Percentiles rank a stretch among this genome's conserved stretches.
phyloP scores from a whole-genome alignment of 2,329 filamentous ascomycete genomes.

The Fusarium udum region DNA sequence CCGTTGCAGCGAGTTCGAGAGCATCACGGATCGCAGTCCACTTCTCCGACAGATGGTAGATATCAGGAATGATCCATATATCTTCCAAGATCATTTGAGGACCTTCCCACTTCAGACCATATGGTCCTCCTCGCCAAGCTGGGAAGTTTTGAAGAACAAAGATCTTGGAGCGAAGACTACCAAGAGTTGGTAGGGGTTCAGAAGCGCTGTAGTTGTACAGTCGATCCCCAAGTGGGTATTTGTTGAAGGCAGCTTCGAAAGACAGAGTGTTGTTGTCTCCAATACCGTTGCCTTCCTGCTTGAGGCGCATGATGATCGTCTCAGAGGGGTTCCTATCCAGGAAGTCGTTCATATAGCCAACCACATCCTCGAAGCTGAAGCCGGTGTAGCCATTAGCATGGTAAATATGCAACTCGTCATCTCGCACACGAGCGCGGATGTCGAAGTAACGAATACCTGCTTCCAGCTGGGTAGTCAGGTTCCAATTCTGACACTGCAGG shows the following conservation, averaged over 20 bases:
- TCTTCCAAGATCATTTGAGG: constrained; percentile 58
- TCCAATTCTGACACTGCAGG: constrained; percentile 60
- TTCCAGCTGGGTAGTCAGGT: constrained; percentile 55
- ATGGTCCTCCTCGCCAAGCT: constrained; percentile 42
- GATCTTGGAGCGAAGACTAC: constrained; percentile 56
- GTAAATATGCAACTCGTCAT: constrained; percentile 57
- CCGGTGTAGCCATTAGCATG: constrained; percentile 58
- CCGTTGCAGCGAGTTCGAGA: constrained; percentile 50
- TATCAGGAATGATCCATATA: constrained; percentile 55
- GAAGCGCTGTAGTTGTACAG: constrained; percentile 48
- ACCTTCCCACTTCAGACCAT: constrained; percentile 58
- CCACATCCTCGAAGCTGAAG: constrained; percentile 55
- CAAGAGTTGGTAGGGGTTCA: constrained; percentile 54
- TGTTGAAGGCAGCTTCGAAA: constrained; percentile 58
- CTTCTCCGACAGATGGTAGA: constrained; percentile 56
- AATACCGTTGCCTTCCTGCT: constrained; percentile 56
- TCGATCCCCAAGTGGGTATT: constrained; percentile 51
- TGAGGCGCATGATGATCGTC: constrained; percentile 60
- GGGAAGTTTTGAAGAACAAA: constrained; percentile 60
- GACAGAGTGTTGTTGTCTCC: constrained; percentile 47
- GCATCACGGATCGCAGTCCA: constrained; percentile 56
- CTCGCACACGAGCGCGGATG: constrained; percentile 56
- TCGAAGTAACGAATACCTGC: constrained; percentile 62
- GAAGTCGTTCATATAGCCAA: constrained; percentile 56
- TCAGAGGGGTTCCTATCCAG: constrained; percentile 56